Base-by-base conservation (phyloP, 2,329 filamentous ascomycete species). In the Thelonectria blattea region DNA sequence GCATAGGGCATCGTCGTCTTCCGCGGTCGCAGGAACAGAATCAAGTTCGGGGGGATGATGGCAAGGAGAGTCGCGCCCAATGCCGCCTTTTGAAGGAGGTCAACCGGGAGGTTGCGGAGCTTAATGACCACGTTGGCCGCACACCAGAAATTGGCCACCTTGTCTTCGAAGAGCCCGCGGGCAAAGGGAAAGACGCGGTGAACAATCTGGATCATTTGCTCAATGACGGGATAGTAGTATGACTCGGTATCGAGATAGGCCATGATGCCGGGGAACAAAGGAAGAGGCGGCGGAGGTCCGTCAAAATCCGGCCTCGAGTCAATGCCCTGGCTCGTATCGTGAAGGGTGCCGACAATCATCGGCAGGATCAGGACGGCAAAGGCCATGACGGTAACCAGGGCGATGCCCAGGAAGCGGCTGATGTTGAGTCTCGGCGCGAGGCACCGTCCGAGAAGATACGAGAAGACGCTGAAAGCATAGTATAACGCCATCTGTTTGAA, bases 401-500 rank as follows among this genome's bases (percentile, higher is more conserved):
- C 88, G 64, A 98, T 94, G 8, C 85, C 85, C 5, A 95, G 66
- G 22, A 98, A 85, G 3, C 92, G 87, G 0, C 83, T 74, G 2
- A 88, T 69, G 57, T 90, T 88, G 69, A 93, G 77, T 11, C 82
- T 81, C 1, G 93, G 93, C 64, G 88, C 89, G n/a, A 96, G 69
- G 72, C 93, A 97, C 71, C 89, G 88, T 9, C 94, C 95, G 1
- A 98, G 81, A 2, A 99, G 87, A 72, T 93, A 99, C 32, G 92
- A 90, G 74, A 98, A 98, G 58, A 98, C 89, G 18, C 90, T 89
- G 14, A 96, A 93, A 3, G 96, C 93, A 76, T 97, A 99, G 79
- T 98, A 99, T 15, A 99, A 83, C 1, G 94, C 94, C 96, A 99
- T 99, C 76, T 99, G 95, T 81, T 99, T 99, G 83, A 98, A 99